phyloP scores from a whole-genome alignment of 495 filamentous ascomycete genomes.

The Lasiosphaeriaceae sp. region DNA sequence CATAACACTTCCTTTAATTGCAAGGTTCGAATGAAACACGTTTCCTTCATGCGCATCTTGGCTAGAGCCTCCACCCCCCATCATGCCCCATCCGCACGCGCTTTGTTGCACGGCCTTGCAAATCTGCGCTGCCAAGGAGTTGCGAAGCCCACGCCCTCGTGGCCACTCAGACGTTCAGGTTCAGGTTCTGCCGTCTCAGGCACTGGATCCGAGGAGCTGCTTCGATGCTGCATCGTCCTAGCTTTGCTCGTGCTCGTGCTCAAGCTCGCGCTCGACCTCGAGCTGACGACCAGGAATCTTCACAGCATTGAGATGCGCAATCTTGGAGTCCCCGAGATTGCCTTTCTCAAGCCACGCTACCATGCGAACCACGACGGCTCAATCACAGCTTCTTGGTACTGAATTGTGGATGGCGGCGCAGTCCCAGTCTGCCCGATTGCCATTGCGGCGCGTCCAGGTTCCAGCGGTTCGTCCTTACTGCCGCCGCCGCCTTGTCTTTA shows the following conservation, averaged over 20 bases:
- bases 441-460: not conserved
- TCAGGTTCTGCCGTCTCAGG: conserved; percentile 7
- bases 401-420: not conserved
- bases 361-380: conserved; percentile 5
- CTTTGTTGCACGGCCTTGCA: conserved; percentile 4
- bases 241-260: not conserved
- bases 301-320: conserved; percentile 44
- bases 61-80: conserved; percentile 26
- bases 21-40: conserved; percentile 44
- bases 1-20: conserved; percentile 50
- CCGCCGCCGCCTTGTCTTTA: not conserved
- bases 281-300: conserved; percentile 7
- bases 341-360: conserved; percentile 18
- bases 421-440: conserved; percentile 19
- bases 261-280: not conserved
- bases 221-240: conserved; percentile 6
- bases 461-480: conserved; percentile 6
- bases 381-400: conserved; percentile 16
- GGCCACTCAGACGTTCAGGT: conserved; percentile 8
- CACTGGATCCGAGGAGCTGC: not conserved
- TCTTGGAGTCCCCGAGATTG: conserved; percentile 37
- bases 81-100: conserved; percentile 6
- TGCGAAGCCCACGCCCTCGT: conserved; percentile 12
- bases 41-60: conserved; percentile 44
- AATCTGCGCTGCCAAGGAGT: conserved; percentile 21